Conservation (phyloP, 805 yeast genomes). For the Candida silvatica region DNA sequence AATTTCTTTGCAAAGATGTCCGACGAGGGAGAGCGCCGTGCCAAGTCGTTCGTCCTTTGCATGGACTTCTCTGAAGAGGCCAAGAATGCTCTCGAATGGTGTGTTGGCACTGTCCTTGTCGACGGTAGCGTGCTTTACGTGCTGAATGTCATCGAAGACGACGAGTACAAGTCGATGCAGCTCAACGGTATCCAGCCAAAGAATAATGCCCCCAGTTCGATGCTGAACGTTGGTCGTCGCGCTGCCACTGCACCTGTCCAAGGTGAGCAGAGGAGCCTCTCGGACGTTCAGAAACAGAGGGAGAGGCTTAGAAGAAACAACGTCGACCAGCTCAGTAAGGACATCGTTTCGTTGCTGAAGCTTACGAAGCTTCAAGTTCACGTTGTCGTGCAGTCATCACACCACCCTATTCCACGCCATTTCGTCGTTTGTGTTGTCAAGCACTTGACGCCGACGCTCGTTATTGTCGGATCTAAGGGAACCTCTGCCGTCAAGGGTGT, state of each 20-base stretch:
- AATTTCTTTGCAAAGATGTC: constrained; percentile 41
- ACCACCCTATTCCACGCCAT: constrained; percentile 69
- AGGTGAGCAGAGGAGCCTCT: not conserved
- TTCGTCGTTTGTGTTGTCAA: constrained; percentile 63
- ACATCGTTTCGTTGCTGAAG: constrained; percentile 36
- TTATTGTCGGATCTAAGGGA: constrained; percentile 71
- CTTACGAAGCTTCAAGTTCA: constrained; percentile 66
- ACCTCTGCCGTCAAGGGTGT: constrained; percentile 67
- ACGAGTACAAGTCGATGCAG: constrained; percentile 26
- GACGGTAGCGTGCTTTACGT: constrained; percentile 78
- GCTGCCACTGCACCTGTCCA: no score
- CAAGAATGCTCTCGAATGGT: constrained; percentile 77
- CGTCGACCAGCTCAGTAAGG: constrained; percentile 34
- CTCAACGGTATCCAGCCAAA: constrained; percentile 26
- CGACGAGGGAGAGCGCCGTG: constrained; percentile 10
- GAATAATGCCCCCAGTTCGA: no score
- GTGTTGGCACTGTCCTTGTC: constrained; percentile 74
- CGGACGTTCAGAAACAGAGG: constrained; percentile 12
- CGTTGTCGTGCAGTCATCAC: constrained; percentile 64
- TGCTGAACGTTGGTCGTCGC: no score
- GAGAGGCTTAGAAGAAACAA: constrained; percentile 33
- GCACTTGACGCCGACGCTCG: constrained; percentile 63
- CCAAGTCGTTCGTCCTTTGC: constrained; percentile 66
- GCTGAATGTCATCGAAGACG: constrained; percentile 48
- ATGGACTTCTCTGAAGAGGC: constrained; percentile 82